Evolutionary conservation across 805 yeast genomes (phyloP).

Genomic region (Kazachstania viticola): DNA sequence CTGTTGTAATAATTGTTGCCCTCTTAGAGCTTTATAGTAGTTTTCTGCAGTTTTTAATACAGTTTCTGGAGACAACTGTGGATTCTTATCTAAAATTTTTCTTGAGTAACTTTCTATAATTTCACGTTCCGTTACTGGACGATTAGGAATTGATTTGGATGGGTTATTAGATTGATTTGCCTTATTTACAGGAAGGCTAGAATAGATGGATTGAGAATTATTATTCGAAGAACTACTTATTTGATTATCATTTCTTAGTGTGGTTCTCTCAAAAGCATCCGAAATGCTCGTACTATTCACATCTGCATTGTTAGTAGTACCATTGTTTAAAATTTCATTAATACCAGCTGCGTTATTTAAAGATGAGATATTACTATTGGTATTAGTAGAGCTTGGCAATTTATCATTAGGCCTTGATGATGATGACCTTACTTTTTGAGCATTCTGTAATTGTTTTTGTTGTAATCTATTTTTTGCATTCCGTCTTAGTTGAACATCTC

Average conservation of each 20-base stretch:
- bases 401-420: background rate
- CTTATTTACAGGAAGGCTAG: background rate
- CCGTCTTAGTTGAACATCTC: conserved; percentile 32
- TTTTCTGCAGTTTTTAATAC: conserved; percentile 27
- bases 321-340: background rate
- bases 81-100: conserved; percentile 23
- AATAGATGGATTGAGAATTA: background rate
- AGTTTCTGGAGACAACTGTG: conserved; percentile 21
- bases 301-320: no score
- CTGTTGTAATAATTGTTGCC: conserved; percentile 16
- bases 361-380: no score
- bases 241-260: background rate
- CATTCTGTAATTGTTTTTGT: conserved; percentile 16
- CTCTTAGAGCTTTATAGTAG: conserved; percentile 16
- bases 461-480: conserved; percentile 22
- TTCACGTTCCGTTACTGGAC: conserved; percentile 19
- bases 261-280: no score
- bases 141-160: conserved; percentile 6
- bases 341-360: conserved; percentile 1
- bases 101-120: conserved; percentile 23
- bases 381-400: background rate
- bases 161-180: background rate
- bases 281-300: no score
- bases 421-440: conserved; percentile 7
- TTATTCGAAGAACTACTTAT: background rate